Evolutionary conservation across 139 green algal genomes (phyloP), one percentile per base, ranked within the genome.

Genomic region (Protoeuglena noctilucae): DNA sequence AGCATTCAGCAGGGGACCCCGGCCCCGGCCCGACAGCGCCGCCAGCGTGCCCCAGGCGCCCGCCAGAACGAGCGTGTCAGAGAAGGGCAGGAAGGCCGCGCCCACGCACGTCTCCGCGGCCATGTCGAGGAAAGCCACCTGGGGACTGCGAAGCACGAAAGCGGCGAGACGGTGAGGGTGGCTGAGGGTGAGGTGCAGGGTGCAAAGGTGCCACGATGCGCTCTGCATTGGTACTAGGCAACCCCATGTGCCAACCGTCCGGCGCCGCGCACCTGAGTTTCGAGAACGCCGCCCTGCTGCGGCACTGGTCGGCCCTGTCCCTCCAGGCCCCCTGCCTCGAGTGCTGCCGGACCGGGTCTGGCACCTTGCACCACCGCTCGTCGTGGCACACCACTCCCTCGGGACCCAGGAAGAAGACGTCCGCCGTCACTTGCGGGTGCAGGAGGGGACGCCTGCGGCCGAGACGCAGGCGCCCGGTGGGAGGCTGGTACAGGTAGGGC

Each of bases 321-420:
- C 70, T 64, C 61, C 71, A 64, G n/a, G 74, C 68, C 18, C 72
- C 45, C 28, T 75, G 63, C 54, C 70, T 74, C 24, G 68, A 65
- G 12, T 43, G 51, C 18, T 39, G 49, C 17, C 51, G 34, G 40
- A 61, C 40, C 1, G 45, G 22, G 50, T 77, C 68, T 22, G 65
- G 61, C 12, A 62, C 59, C 3, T 25, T 39, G 1, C 54, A 65
- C 72, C 68, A 80, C 3, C 59, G 48, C 2, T 24, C 61, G 46
- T 6, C 40, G 21, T 30, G 31, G 56, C 51, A 43, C 51, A 30
- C 39, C 54, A 9, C 41, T 47, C 52, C 53, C 40, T 54, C 12
- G 55, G 23, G 28, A n/a, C 9, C 9, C 12, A 14, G 9, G 9
- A 22, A 40, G 21, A 19, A n/a, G 9, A 14, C 34, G 34, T 9